phyloP scores from a whole-genome alignment of 805 yeast genomes.

The Pichia scutulata region DNA sequence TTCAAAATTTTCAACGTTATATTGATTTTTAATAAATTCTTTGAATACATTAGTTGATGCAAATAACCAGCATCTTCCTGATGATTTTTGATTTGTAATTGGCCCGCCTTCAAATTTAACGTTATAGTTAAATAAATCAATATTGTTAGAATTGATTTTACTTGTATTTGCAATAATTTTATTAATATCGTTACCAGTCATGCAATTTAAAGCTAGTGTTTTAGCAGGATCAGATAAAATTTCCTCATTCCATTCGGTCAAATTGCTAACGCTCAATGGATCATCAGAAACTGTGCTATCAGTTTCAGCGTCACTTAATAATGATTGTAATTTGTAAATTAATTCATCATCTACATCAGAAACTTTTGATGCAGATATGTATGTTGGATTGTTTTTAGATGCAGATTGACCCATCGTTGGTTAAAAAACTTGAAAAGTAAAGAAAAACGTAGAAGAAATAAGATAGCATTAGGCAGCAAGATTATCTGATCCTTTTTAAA shows the following conservation, averaged over 20 bases:
- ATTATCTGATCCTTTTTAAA: not conserved
- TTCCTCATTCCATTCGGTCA: constrained; percentile 39
- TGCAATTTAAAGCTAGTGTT: constrained; percentile 44
- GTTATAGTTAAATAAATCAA: constrained; percentile 36
- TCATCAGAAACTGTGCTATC: not conserved
- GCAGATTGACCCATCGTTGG: constrained; percentile 1
- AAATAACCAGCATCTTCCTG: constrained; percentile 88
- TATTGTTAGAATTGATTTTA: constrained; percentile 22
- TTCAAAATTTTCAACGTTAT: constrained; percentile 62
- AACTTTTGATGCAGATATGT: constrained; percentile 1
- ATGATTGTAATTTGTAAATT: constrained; percentile 24
- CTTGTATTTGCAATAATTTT: constrained; percentile 34
- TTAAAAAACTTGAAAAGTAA: not conserved
- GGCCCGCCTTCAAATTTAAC: constrained; percentile 52
- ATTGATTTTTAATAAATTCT: constrained; percentile 51
- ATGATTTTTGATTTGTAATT: constrained; percentile 63
- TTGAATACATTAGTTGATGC: constrained; percentile 77
- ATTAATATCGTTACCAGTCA: constrained; percentile 40
- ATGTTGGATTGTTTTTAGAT: constrained; percentile 4
- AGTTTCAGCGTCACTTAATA: constrained; percentile 7
- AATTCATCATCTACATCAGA: constrained; percentile 25
- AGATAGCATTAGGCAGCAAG: not conserved
- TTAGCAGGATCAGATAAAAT: constrained; percentile 42
- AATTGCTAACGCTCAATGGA: constrained; percentile 29
- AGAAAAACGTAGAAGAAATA: not conserved